phyloP scores from a whole-genome alignment of 2,329 filamentous ascomycete genomes.

The Nemania sp. region DNA sequence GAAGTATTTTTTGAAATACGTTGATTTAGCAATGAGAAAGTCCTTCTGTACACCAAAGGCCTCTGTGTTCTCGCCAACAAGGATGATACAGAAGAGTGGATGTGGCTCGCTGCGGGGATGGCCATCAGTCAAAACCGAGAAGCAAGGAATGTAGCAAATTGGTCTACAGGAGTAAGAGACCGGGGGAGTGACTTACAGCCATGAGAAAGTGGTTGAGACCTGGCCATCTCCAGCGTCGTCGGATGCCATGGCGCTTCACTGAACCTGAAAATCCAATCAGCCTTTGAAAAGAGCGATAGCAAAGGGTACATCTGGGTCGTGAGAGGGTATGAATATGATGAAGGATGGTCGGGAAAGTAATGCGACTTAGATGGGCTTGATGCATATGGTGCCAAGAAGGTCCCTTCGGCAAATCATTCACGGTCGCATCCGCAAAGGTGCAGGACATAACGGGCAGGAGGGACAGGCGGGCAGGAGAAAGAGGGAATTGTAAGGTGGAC shows the following conservation, averaged over 20 bases:
- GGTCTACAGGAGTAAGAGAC: not conserved
- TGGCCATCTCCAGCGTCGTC: constrained; percentile 19
- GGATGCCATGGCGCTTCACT: constrained; percentile 19
- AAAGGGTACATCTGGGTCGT: not conserved
- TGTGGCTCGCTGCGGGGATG: constrained; percentile 54
- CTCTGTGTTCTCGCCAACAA: constrained; percentile 56
- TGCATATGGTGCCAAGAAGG: constrained; percentile 19
- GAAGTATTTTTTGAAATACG: constrained; percentile 54
- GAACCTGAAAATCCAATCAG: constrained; percentile 8
- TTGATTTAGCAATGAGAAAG: constrained; percentile 58
- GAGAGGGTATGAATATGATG: not conserved
- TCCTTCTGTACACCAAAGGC: constrained; percentile 65
- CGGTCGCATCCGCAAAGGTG: constrained; percentile 20
- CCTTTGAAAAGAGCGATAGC: not conserved
- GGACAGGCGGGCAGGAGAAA: constrained; percentile 1
- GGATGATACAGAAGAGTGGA: constrained; percentile 58
- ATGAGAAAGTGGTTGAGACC: constrained; percentile 21
- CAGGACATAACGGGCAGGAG: constrained; percentile 2
- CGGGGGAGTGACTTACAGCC: constrained; percentile 27
- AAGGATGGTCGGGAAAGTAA: constrained; percentile 10
- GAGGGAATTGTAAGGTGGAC: constrained; percentile 14
- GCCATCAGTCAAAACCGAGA: constrained; percentile 5
- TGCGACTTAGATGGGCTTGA: constrained; percentile 12
- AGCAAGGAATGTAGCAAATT: not conserved
- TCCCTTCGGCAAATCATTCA: constrained; percentile 26